Conservation (phyloP, 2,329 filamentous ascomycete species). For the Alternaria tenuissima region DNA sequence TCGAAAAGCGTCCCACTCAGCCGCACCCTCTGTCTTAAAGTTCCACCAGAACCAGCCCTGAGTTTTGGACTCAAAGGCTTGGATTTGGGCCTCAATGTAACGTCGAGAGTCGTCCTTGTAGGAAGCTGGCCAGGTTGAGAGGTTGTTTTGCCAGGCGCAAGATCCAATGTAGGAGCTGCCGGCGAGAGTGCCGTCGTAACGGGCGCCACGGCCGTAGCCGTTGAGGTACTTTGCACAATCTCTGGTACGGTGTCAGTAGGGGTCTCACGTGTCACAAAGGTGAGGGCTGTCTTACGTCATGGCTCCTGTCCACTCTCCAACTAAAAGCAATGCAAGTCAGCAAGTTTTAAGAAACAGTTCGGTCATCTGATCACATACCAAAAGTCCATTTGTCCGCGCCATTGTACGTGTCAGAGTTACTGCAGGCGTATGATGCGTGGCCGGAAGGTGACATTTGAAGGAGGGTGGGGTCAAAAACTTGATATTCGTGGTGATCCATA, state of each 20-base stretch:
- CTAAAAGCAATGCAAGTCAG: constrained; percentile 49
- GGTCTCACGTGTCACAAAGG: neutral
- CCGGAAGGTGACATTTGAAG: constrained; percentile 60
- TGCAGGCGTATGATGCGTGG: constrained; percentile 66
- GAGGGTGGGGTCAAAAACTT: constrained; percentile 65
- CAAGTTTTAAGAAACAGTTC: neutral
- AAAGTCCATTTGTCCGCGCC: constrained; percentile 68
- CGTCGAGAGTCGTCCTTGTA: constrained; percentile 58
- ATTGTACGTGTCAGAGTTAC: constrained; percentile 58
- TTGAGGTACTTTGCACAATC: constrained; percentile 63
- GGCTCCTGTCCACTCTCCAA: constrained; percentile 74
- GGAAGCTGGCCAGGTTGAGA: constrained; percentile 57
- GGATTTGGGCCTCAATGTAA: constrained; percentile 65
- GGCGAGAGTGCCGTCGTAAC: constrained; percentile 66
- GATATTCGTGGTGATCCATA: constrained; percentile 75
- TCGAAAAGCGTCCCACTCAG: constrained; percentile 63
- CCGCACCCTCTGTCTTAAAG: constrained; percentile 63
- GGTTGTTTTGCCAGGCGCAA: constrained; percentile 62
- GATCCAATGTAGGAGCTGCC: constrained; percentile 60
- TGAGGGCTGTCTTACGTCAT: constrained; percentile 58
- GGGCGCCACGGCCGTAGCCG: constrained; percentile 66
- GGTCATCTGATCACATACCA: constrained; percentile 12
- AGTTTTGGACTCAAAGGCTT: constrained; percentile 60
- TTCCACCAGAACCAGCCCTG: constrained; percentile 68
- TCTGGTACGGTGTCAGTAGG: constrained; percentile 3